Base-by-base conservation (phyloP, 106 monocot species). In the Iris macrosiphon region DNA sequence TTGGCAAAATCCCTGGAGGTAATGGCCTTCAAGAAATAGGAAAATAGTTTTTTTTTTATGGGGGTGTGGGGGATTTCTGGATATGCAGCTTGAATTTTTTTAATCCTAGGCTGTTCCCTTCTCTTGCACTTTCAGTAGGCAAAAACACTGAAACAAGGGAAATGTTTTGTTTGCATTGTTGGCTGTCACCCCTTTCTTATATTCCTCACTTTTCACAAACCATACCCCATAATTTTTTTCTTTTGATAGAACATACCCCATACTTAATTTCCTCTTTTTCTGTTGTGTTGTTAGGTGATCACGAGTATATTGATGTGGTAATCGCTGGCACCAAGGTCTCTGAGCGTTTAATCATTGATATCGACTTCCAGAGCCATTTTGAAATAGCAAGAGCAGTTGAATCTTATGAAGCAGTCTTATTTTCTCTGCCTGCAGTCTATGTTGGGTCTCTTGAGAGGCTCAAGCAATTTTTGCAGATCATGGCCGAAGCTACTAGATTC, bases 331-430 rank as follows among this genome's bases (percentile, higher is more conserved):
- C 42, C 24, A 22, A 26, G 44, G 63, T 23, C 26, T 48, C 55
- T 17, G 80, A 80, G 43, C 82, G 82, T 17, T 32, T 87, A 38
- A 83, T 92, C n/a, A 63, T 87, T 21, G 92, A 92, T 23, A 70
- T 83, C 31, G 92, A 92, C 55, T 87, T 87, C 68, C 73, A 67
- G 24, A 83, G 92, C 76, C 92, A 92, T 59, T 92, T 92, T 74
- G 83, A 92, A 67, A 92, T 92, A 42, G 92, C 92, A 49, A 56
- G 87, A 60, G 87, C 92, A 15, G 87, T 83, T 49, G 73, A 92
- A 14, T 80, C 87, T 41, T 92, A 87, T 38, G 59, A 75, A 56
- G 38, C 68, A 9, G 64, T 77, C 9, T 53, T 87, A 63, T 71
- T 71, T 51, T 74, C 70, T 4, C 77, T 92, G 18, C 92, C 87